These are phyloP conservation scores for Aspergillus pseudoterreus DNA, from an alignment of 2,329 filamentous ascomycete species.

Conservation along the genomic window DNA sequence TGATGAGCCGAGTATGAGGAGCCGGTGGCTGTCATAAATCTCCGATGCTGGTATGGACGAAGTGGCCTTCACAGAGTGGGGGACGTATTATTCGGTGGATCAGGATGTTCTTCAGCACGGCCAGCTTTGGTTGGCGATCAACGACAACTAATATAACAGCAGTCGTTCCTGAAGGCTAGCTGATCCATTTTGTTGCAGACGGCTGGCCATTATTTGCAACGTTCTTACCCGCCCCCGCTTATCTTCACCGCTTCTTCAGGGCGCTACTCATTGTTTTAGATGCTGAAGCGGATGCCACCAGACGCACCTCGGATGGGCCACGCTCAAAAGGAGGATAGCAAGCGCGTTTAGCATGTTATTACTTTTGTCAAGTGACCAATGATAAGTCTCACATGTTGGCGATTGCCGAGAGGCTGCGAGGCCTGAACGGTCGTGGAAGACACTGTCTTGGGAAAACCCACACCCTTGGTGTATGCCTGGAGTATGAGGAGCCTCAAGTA, in stretches of 20 bases:
- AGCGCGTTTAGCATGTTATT: slow-evolving; percentile 10
- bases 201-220: not conserved
- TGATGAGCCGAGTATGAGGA: too few species aligned
- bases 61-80: too few species aligned
- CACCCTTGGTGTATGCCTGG: not conserved
- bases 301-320: slow-evolving; percentile 8
- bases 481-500: not conserved
- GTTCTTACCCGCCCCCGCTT: not conserved
- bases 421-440: slow-evolving; percentile 12
- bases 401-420: slow-evolving; percentile 1
- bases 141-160: too few species aligned
- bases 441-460: not conserved
- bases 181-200: not conserved
- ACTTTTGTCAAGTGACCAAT: slow-evolving; percentile 12
- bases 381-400: slow-evolving; percentile 3
- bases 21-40: too few species aligned
- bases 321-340: slow-evolving; percentile 14
- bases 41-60: too few species aligned
- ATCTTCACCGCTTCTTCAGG: slow-evolving; percentile 18
- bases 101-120: too few species aligned
- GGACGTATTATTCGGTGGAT: too few species aligned
- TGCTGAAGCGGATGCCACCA: slow-evolving; percentile 12
- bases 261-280: slow-evolving; percentile 3
- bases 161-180: not conserved
- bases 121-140: too few species aligned